Base-by-base conservation (phyloP, 371 early-diverging fungal genomes). In the Parasitella parasitica region DNA sequence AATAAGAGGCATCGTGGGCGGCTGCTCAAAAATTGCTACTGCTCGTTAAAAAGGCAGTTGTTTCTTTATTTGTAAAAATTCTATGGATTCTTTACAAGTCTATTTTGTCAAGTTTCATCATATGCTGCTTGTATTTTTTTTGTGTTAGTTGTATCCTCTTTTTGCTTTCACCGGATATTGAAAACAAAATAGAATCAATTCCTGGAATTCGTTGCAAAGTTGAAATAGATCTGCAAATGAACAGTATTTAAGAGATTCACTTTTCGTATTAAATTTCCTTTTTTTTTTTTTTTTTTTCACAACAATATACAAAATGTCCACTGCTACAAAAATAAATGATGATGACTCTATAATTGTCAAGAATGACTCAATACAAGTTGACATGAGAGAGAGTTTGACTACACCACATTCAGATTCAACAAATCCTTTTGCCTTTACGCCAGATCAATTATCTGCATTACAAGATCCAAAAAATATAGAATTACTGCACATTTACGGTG, bases 391-490 rank as follows among this genome's bases (percentile, higher is more conserved):
- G 7, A 15, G 54, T 4, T 43, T 66, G 11, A 70, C 63, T 7
- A 59, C 63, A 39, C 67, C 71, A 8, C 75, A 75, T 56, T 38
- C 57, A 16, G 54, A 72, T 52, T 69, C 75, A n/a, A 32, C 48
- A 35, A 83, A 74, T 18, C 81, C 82, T 8, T 85, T 80, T 66
- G 67, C 78, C 4, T 81, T 82, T 72, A 69, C 67, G 6, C 72
- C 80, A 4, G 65, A 70, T 50, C 75, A 85, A 67, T 62, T 83
- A 24, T 64, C 72, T 59, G 71, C 66, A 54, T 61, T 83, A 43
- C 68, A 77, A 20, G 85, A 85, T 69, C 84, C 84, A 20, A 83
- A 83, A 65, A 69, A 78, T 8, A 57, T 79, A 15, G 69, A 71
- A 22, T 61, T 72, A 20, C 58, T 85, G 13, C 61, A 69, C 37